These are phyloP conservation scores for Ogataea trehalophila DNA, from an alignment of 805 yeast species.

Conservation along the genomic window DNA sequence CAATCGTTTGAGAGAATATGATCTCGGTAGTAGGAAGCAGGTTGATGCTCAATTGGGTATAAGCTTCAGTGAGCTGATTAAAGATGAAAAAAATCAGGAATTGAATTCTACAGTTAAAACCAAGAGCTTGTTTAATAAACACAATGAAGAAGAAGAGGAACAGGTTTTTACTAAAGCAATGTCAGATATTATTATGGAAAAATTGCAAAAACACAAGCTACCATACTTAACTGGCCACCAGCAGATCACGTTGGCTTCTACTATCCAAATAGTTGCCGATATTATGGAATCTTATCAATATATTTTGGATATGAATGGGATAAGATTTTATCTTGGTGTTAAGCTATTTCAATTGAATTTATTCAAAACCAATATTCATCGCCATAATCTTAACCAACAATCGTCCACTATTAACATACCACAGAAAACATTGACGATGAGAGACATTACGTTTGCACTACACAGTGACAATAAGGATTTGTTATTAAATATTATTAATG, in stretches of 20 bases:
- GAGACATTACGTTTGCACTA: constrained; percentile 85
- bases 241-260: constrained; percentile 73
- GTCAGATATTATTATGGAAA: constrained; percentile 48
- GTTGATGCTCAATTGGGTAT: constrained; percentile 26
- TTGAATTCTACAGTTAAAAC: neutral
- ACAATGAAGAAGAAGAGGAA: constrained; percentile 20
- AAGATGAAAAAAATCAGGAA: constrained; percentile 1
- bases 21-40: constrained; percentile 26
- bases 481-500: constrained; percentile 46
- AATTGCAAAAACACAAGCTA: constrained; percentile 57
- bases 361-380: constrained; percentile 23
- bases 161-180: constrained; percentile 21
- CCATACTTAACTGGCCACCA: constrained; percentile 89
- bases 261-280: constrained; percentile 58
- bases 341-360: constrained; percentile 51
- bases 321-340: constrained; percentile 65
- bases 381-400: neutral
- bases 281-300: constrained; percentile 41
- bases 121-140: constrained; percentile 25
- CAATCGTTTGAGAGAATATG: constrained; percentile 49
- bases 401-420: neutral
- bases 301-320: constrained; percentile 59
- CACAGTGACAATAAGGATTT: constrained; percentile 77
- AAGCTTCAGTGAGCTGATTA: constrained; percentile 7
- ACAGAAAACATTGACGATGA: constrained; percentile 48